Evolutionary conservation across 1,139 yeast genomes (phyloP), one percentile per base, ranked within the genome.

Genomic region (Kluyveromyces sp.): DNA sequence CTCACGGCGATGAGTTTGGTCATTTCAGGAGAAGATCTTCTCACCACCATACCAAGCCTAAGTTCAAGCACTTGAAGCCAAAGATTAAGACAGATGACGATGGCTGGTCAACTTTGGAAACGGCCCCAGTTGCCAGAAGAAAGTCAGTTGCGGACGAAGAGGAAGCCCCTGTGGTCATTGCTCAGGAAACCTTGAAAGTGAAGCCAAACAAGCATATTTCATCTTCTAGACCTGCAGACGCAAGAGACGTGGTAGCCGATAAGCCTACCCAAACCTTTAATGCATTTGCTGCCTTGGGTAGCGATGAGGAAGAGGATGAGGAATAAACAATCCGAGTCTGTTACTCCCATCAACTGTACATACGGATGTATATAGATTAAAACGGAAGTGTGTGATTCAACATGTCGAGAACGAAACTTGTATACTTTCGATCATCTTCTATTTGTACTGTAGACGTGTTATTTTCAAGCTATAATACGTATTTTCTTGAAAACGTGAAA

Each of bases 251-350:
- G 45, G 71, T 76, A 54, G 78, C 85, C 35, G 86, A 80, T 53
- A 76, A 80, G 54, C 83, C 77, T 50, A 77, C 77, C 50, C 73
- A 71, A 39, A 70, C 76, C 25, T 83, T 83, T 70, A 83, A 83
- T 65, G 89, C 92, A 8, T 83, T 83, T 61, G 88, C 80, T 53
- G 89, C 89, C 32, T 74, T 83, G 59, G 83, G 76, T 39, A 87
- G 78, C 36, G 79, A 72, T 39, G 71, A 67, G 20, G 83, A 77
- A 13, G 40, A 36, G n/a, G 35, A 40, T 8, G 39, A 18, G 20
- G 36, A 38, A n/a, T 20, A 35, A 17, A 30, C 7, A 30, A 12
- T 4, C 7, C n/a, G n/a, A n/a, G n/a, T n/a, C n/a, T n/a, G n/a
- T n/a, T n/a, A n/a, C n/a, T n/a, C n/a, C n/a, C 17, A 6, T 13